Evolutionary conservation across 768 basidiomycete genomes (phyloP).

Genomic region (Gloeostereum incarnatum): DNA sequence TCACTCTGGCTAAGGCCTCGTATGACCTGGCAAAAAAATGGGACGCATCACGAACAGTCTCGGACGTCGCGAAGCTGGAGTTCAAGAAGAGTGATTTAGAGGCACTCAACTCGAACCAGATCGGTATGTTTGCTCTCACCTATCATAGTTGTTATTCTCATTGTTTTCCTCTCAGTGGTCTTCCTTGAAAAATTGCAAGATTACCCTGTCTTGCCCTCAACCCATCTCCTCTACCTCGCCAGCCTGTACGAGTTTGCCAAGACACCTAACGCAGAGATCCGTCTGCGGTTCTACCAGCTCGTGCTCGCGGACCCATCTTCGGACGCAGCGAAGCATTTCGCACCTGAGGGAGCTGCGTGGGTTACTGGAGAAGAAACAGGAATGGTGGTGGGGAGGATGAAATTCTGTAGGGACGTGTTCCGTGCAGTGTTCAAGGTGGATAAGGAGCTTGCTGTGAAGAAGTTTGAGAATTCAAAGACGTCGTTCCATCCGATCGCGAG

Average conservation of each 20-base stretch:
- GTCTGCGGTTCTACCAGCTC: constrained; percentile 69
- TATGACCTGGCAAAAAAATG: constrained; percentile 67
- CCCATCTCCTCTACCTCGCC: constrained; percentile 54
- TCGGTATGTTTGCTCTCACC: constrained; percentile 31
- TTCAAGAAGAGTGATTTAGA: constrained; percentile 57
- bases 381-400: constrained; percentile 72
- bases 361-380: constrained; percentile 56
- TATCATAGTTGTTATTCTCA: background rate
- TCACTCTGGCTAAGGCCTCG: constrained; percentile 57
- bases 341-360: constrained; percentile 52
- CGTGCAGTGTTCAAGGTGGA: constrained; percentile 46
- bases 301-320: constrained; percentile 45
- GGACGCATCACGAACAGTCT: constrained; percentile 48
- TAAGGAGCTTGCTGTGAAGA: constrained; percentile 35
- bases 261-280: constrained; percentile 71
- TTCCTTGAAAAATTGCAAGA: constrained; percentile 76
- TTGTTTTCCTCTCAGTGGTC: constrained; percentile 38
- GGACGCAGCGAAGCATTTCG: constrained; percentile 39
- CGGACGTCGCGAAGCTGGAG: constrained; percentile 32
- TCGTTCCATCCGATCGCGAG: constrained; percentile 74
- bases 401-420: constrained; percentile 71
- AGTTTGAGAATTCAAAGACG: constrained; percentile 36
- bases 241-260: constrained; percentile 33
- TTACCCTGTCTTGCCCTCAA: constrained; percentile 48
- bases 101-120: constrained; percentile 68